A percentile compares a stretch with the other conserved stretches of the same genome.
phyloP scores from a whole-genome alignment of 2,329 filamentous ascomycete genomes.

The Colletotrichum sp. region DNA sequence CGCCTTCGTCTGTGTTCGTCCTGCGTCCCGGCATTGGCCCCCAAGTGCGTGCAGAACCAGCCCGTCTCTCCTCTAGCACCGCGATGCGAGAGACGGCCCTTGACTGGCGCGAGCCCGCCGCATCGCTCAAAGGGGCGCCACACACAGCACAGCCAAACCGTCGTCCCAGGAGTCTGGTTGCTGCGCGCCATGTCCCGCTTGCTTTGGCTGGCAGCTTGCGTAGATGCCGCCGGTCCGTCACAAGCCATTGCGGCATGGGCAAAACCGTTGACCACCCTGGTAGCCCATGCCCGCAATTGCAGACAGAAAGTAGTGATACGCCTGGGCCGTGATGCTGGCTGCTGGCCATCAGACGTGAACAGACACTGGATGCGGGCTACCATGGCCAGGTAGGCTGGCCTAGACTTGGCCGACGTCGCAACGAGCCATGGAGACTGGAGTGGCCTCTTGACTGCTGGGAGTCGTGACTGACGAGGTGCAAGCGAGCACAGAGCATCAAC shows the following conservation, averaged over 20 bases:
- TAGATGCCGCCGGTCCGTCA: constrained; percentile 17
- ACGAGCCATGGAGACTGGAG: neutral
- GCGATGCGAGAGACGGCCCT: neutral
- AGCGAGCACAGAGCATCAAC: neutral
- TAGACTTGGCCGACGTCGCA: constrained; percentile 4
- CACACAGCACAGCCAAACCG: neutral
- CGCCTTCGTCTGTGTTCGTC: neutral
- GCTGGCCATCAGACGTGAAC: neutral
- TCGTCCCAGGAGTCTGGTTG: constrained; percentile 15
- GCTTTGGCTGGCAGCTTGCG: neutral
- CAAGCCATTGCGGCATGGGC: constrained; percentile 16
- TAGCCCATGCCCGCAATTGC: neutral
- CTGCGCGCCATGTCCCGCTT: constrained; percentile 5
- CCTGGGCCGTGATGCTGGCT: neutral
- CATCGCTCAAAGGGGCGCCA: neutral
- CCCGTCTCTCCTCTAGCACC: neutral
- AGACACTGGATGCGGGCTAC: neutral
- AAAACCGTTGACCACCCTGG: constrained; percentile 2
- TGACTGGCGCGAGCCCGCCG: neutral
- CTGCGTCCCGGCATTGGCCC: neutral
- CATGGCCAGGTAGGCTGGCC: neutral
- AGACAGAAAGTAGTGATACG: neutral
- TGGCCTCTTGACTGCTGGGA: neutral
- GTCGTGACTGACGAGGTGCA: neutral
- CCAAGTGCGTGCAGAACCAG: neutral